These are phyloP conservation scores for Gossypium davidsonii DNA, from an alignment of 441 rosid genomes.

Conservation along the genomic window DNA sequence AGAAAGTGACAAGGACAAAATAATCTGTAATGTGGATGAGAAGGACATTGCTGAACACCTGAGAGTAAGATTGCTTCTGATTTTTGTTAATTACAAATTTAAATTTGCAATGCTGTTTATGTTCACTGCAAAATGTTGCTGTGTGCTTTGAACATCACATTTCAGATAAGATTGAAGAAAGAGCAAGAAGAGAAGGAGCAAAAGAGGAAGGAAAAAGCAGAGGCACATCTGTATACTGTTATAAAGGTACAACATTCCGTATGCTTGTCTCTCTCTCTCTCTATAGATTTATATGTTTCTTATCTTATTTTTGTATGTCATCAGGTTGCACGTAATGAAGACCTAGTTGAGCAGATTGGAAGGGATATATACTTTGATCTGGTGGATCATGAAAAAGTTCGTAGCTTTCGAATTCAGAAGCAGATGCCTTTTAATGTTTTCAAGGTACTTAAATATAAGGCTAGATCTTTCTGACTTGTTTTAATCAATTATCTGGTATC, in stretches of 20 bases:
- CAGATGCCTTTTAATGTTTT: conserved; percentile 51
- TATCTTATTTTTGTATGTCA: conserved; percentile 11
- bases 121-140: not conserved
- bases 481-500: not conserved
- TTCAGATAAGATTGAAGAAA: conserved; percentile 52
- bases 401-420: conserved; percentile 66
- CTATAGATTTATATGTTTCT: not conserved
- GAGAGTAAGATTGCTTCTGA: conserved; percentile 37
- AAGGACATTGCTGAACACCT: conserved; percentile 69
- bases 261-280: conserved; percentile 6
- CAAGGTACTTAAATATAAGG: conserved; percentile 37
- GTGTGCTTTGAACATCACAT: conserved; percentile 7
- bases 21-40: conserved; percentile 64
- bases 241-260: conserved; percentile 41
- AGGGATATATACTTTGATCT: conserved; percentile 69
- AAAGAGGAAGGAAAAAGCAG: conserved; percentile 58
- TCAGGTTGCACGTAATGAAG: conserved; percentile 55
- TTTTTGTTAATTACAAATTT: not conserved
- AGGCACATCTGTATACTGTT: conserved; percentile 57
- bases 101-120: not conserved
- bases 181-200: conserved; percentile 70
- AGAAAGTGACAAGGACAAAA: conserved; percentile 68
- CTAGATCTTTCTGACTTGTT: not conserved
- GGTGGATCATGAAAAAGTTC: conserved; percentile 76
- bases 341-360: conserved; percentile 51